Evolutionary conservation across 805 yeast species (phyloP).

Genomic region (Candida parachauliodes): DNA sequence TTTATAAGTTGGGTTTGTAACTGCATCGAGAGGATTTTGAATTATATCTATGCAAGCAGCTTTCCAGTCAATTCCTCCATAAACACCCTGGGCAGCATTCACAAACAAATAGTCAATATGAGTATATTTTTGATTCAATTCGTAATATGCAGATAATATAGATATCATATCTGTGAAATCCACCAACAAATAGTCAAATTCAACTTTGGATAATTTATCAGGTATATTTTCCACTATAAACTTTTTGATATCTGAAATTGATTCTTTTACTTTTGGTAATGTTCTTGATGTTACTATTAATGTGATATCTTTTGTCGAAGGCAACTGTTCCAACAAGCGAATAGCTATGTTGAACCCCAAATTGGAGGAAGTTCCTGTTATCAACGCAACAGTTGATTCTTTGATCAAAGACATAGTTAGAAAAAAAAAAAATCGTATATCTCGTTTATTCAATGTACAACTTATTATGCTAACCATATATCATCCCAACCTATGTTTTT

Average conservation of each 20-base stretch:
- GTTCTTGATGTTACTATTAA: slow-evolving; percentile 88
- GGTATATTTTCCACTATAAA: slow-evolving; percentile 26
- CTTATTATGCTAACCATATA: slow-evolving; percentile 42
- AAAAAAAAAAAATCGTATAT: slow-evolving; percentile 1
- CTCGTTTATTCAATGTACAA: too few species aligned
- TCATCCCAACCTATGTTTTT: slow-evolving; percentile 77
- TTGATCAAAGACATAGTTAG: slow-evolving; percentile 12
- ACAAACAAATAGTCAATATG: slow-evolving; percentile 76
- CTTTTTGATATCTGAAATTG: slow-evolving; percentile 54
- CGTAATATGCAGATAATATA: slow-evolving; percentile 68
- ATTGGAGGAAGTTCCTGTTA: slow-evolving; percentile 50
- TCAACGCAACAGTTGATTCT: slow-evolving; percentile 33
- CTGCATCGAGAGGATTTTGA: slow-evolving; percentile 69
- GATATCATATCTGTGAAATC: slow-evolving; percentile 91
- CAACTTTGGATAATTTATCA: slow-evolving; percentile 54
- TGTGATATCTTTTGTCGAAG: slow-evolving; percentile 57
- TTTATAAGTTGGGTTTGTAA: slow-evolving; percentile 85
- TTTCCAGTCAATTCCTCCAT: slow-evolving; percentile 82
- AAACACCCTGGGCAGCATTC: slow-evolving; percentile 88
- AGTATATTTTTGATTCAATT: slow-evolving; percentile 58
- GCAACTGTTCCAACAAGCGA: slow-evolving; percentile 62
- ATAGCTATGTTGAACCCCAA: slow-evolving; percentile 85
- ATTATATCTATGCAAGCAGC: slow-evolving; percentile 69
- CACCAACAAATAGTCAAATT: slow-evolving; percentile 84
- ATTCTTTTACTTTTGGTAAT: slow-evolving; percentile 76